Evolutionary conservation across 306 rosid species (phyloP).

Genomic region (Heteromeles arbutifolia): DNA sequence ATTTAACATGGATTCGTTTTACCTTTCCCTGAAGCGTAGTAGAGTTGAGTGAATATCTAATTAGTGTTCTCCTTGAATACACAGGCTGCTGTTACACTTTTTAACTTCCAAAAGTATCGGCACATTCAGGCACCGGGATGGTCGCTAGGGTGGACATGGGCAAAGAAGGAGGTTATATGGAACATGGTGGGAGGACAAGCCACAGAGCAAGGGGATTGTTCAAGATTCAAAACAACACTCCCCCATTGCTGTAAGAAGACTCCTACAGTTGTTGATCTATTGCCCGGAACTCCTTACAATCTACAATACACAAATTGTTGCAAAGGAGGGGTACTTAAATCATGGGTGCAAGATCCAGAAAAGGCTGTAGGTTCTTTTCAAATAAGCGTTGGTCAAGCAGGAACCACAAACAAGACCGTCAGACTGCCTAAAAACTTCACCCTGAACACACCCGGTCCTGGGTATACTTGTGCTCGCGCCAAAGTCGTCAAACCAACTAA

Average conservation of each 20-base stretch:
- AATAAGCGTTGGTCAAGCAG: conserved; percentile 68
- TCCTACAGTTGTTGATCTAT: conserved; percentile 67
- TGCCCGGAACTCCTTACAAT: conserved; percentile 83
- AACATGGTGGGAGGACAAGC: conserved; percentile 64
- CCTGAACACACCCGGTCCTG: conserved; percentile 75
- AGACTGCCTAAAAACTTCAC: conserved; percentile 61
- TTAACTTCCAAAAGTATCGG: conserved; percentile 76
- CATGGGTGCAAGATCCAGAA: conserved; percentile 68
- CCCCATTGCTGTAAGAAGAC: conserved; percentile 75
- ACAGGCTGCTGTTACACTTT: conserved; percentile 69
- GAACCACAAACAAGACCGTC: conserved; percentile 64
- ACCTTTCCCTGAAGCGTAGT: not conserved
- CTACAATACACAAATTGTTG: conserved; percentile 78
- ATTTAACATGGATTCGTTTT: conserved; percentile 8
- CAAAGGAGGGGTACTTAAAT: conserved; percentile 80
- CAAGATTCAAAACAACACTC: conserved; percentile 40
- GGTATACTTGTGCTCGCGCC: conserved; percentile 73
- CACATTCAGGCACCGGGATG: conserved; percentile 81
- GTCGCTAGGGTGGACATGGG: conserved; percentile 81
- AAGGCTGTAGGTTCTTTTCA: conserved; percentile 66
- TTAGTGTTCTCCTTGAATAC: conserved; percentile 6
- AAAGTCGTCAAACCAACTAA: conserved; percentile 47
- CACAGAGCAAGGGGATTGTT: conserved; percentile 92
- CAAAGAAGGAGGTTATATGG: conserved; percentile 88
- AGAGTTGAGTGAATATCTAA: conserved; percentile 13